Evolutionary conservation across 495 filamentous ascomycete genomes (phyloP), one percentile per base, ranked within the genome.

Genomic region (Pyrenula aspistea): DNA sequence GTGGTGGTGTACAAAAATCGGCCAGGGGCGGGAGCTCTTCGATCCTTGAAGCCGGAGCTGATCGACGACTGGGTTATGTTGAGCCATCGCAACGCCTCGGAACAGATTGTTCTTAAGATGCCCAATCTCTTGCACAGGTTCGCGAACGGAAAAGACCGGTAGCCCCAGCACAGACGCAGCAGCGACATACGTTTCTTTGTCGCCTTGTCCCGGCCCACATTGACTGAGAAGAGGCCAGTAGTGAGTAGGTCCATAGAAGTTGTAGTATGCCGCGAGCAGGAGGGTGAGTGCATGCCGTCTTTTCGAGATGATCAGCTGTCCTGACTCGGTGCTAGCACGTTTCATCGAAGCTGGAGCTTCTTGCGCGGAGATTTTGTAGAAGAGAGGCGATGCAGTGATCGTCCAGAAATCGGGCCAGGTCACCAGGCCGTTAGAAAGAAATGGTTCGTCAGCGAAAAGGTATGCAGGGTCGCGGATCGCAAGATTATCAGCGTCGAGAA

Each of bases 401-500:
- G 67, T 68, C 79, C 80, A 85, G 61, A 82, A 84, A 61, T 85
- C 83, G 2, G 82, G 80, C 80, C 80, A 86, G 49, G 73, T 75
- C 1, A 85, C 76, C 50, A 85, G 62, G 0, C 81, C 80, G 0
- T 69, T 69, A 3, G 73, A 75, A 1, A 61, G 65, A 62, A 78
- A 85, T 0, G 81, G 77, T 47, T 80, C 74, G 2, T 72, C 59
- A 19, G 65, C 60, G 19, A 86, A 72, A 10, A 84, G 62, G 1
- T 68, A 55, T 49, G 78, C 77, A 0, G 82, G 81, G 31, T 75
- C 70, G 12, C 71, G 65, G 10, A 83, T 61, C 4, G 79, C 78
- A 48, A 84, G 75, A 55, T 69, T 72, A 59, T 85, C 81, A 31
- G 77, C 75, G 61, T 86, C 83, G 68, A 85, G 76, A 68, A 81